These are phyloP conservation scores for Debaryomycetaceae sp. DNA, from an alignment of 1,139 yeast genomes.

Conservation along the genomic window DNA sequence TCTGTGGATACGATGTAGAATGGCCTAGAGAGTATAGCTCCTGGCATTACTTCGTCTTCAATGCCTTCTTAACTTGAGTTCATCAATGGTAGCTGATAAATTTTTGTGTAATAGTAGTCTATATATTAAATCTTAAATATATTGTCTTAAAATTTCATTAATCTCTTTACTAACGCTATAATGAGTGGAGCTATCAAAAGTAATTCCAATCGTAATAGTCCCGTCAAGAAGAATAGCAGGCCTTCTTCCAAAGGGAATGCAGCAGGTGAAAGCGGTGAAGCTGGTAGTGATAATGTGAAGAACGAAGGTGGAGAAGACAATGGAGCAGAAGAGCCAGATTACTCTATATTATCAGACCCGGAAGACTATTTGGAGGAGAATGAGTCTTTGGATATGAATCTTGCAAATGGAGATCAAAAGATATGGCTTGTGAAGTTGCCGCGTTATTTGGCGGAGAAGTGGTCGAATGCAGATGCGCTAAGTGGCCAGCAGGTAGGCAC, in stretches of 20 bases:
- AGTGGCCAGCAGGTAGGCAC: conserved; percentile 79
- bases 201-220: conserved; percentile 13
- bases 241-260: conserved; percentile 3
- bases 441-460: conserved; percentile 74
- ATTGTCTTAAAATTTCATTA: not conserved
- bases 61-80: conserved; percentile 2
- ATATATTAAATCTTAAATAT: too few species aligned
- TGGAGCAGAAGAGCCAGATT: conserved; percentile 20
- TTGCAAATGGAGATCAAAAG: conserved; percentile 54
- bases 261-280: conserved; percentile 1
- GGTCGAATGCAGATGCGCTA: conserved; percentile 64
- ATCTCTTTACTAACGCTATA: not conserved
- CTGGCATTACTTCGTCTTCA: conserved; percentile 4
- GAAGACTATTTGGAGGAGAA: conserved; percentile 49
- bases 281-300: conserved; percentile 6
- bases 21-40: conserved; percentile 12
- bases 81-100: not conserved
- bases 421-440: conserved; percentile 94
- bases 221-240: conserved; percentile 6
- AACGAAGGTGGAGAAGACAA: conserved; percentile 11
- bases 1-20: conserved; percentile 20
- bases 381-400: conserved; percentile 64
- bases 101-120: not conserved
- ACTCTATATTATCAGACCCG: conserved; percentile 41
- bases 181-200: not conserved